These are phyloP conservation scores for Chloridella minuta DNA, from an alignment of 352 stramenopile species.

Conservation along the genomic window DNA sequence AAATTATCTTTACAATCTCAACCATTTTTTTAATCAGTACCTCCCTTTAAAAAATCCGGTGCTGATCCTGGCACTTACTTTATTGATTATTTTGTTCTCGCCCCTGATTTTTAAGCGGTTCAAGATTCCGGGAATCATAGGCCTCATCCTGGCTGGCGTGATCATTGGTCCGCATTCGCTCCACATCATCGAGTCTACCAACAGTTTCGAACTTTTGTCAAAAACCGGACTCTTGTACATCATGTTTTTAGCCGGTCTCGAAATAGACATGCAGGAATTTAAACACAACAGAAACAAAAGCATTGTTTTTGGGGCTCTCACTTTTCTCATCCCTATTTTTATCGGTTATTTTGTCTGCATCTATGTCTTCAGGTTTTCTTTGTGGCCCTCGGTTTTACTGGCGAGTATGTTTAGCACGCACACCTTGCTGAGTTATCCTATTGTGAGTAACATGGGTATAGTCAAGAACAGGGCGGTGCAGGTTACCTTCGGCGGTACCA, in stretches of 20 bases:
- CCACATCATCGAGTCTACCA: neutral
- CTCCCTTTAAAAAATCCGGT: neutral
- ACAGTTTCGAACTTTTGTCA: neutral
- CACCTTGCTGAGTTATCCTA: neutral
- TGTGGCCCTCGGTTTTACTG: neutral
- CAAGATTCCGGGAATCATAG: neutral
- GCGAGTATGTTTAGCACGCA: neutral
- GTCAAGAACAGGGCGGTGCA: neutral
- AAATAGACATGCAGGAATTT: neutral
- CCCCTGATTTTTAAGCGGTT: neutral
- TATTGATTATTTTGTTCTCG: neutral
- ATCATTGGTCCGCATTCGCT: neutral
- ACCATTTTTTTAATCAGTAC: neutral
- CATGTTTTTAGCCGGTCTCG: neutral
- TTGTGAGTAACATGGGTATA: neutral
- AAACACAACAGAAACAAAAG: neutral
- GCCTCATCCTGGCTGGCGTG: neutral
- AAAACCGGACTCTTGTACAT: neutral
- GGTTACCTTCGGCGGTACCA: neutral
- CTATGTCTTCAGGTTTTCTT: neutral
- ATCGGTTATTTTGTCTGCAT: neutral
- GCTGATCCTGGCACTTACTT: neutral
- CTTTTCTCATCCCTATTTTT: neutral
- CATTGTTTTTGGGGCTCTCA: neutral
- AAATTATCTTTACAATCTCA: neutral